These are phyloP conservation scores for Fusarium scirpi DNA, from an alignment of 2,329 filamentous ascomycete species.

Conservation along the genomic window DNA sequence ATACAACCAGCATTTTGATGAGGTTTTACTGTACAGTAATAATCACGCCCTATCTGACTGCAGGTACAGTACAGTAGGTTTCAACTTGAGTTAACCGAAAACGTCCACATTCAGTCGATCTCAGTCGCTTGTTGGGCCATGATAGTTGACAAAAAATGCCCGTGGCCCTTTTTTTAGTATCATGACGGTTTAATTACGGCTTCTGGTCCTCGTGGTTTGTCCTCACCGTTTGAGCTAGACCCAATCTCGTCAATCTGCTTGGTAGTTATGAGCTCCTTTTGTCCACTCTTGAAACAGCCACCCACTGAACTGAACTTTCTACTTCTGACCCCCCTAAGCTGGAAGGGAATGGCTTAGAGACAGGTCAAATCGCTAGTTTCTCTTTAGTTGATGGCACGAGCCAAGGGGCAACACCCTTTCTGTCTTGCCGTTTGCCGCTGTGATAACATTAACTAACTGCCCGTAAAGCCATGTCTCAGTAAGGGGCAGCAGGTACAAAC, in stretches of 20 bases:
- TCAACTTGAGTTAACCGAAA: conserved; percentile 20
- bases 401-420: conserved; percentile 21
- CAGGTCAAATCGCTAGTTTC: conserved; percentile 14
- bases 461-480: conserved; percentile 22
- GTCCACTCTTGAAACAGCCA: conserved; percentile 38
- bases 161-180: conserved; percentile 37
- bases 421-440: background rate
- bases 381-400: background rate
- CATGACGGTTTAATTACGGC: conserved; percentile 42
- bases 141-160: background rate
- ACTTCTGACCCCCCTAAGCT: background rate
- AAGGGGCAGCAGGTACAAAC: conserved; percentile 11
- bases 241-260: conserved; percentile 10
- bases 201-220: conserved; percentile 24
- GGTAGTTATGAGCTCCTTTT: conserved; percentile 14
- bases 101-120: conserved; percentile 10
- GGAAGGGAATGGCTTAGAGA: conserved; percentile 7
- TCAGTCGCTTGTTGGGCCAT: conserved; percentile 5
- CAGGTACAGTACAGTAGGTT: background rate
- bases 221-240: conserved; percentile 39
- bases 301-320: conserved; percentile 20
- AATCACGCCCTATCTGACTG: background rate
- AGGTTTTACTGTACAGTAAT: background rate
- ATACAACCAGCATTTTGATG: conserved; percentile 9
- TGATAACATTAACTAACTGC: background rate